Evolutionary conservation across 768 basidiomycete genomes (phyloP).

Genomic region (Pulveroboletus ravenelii): DNA sequence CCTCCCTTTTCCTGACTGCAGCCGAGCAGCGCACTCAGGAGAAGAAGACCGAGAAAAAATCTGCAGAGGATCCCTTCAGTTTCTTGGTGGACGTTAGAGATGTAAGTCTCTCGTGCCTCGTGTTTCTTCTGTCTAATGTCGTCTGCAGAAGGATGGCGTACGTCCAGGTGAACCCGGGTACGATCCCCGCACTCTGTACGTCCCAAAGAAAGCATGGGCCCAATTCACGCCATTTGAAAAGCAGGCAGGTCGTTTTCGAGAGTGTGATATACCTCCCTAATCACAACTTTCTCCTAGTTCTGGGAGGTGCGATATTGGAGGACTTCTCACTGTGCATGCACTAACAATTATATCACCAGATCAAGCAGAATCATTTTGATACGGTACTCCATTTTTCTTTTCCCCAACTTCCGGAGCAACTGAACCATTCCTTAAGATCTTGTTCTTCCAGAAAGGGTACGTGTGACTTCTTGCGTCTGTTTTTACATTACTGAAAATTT

Average conservation of each 20-base stretch:
- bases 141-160: conserved; percentile 68
- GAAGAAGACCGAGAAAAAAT: conserved; percentile 80
- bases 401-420: conserved; percentile 10
- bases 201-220: conserved; percentile 74
- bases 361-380: conserved; percentile 97
- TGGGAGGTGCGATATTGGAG: conserved; percentile 53
- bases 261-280: not conserved
- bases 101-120: conserved; percentile 35
- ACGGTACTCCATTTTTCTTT: conserved; percentile 47
- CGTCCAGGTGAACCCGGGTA: conserved; percentile 80
- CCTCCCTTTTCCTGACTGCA: conserved; percentile 64
- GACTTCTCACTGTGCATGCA: not conserved
- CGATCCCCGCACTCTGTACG: conserved; percentile 81
- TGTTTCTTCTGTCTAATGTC: not conserved
- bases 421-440: conserved; percentile 42
- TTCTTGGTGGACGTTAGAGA: conserved; percentile 74
- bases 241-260: conserved; percentile 45
- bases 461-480: conserved; percentile 6
- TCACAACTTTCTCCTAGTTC: conserved; percentile 41
- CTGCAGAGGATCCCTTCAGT: conserved; percentile 67
- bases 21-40: conserved; percentile 74
- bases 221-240: conserved; percentile 94
- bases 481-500: not conserved
- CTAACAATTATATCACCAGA: conserved; percentile 43
- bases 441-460: conserved; percentile 99